Base-by-base conservation (phyloP, 2,329 filamentous ascomycete species). In the Sporothrix mexicana region DNA sequence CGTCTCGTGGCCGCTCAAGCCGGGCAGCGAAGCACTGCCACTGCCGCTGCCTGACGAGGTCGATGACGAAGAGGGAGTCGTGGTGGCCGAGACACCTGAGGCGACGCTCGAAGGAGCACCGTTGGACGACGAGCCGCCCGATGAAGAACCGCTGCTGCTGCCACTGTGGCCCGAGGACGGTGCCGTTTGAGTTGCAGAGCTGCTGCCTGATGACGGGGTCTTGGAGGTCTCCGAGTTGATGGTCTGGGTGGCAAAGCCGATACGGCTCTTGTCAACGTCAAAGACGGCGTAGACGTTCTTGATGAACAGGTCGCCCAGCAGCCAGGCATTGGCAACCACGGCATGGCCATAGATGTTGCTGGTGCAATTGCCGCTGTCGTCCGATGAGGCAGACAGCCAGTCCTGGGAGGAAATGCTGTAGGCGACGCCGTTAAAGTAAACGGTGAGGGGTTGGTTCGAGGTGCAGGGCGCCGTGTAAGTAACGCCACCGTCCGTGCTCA, bases 211-310 rank as follows among this genome's bases (percentile, higher is more conserved):
- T 4, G 66, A 41, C 17, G 66, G 17, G 13, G n/a, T 47, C 1
- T 15, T n/a, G 62, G 62, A 67, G 47, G 47, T 20, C 6, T 51
- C 15, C 15, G 51, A 55, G 51, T 66, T 47, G 41, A 66, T 47
- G 55, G 64, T 20, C 67, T 69, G 49, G 9, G 13, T 53, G n/a
- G 49, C 75, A 36, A 76, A 75, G 30, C 74, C 73, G 75, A 94
- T 88, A 69, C 86, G 87, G 59, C 80, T 82, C 75, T 89, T 79
- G 75, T 95, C 93, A 70, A 88, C 88, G 80, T 97, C 94, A 79
- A 97, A 97, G 30, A 96, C 91, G 1, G 89, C 85, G 79, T 97
- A 97, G 17, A 97, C 94, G 77, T 97, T 97, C 83, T 97, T 97
- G 74, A 97, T 82, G 77, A 97, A 97, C 0, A 92, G 88, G 76